These are phyloP conservation scores for Immersiporthe knoxdaviesiana DNA, from an alignment of 2,329 filamentous ascomycete species.

Conservation along the genomic window DNA sequence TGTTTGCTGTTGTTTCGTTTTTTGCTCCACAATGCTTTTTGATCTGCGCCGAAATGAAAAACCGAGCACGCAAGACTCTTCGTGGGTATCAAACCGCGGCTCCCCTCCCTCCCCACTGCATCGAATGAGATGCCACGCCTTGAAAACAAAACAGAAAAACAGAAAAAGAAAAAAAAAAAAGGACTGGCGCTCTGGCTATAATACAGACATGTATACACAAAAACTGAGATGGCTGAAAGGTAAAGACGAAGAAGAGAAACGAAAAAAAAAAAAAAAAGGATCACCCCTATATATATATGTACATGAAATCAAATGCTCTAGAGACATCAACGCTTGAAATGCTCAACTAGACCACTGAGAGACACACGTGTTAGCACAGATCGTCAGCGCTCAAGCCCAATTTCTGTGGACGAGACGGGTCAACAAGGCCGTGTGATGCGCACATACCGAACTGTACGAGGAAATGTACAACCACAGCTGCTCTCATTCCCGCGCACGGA, in stretches of 20 bases:
- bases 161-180: not conserved
- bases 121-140: not conserved
- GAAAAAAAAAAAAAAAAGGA: not conserved
- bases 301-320: not conserved
- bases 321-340: not conserved
- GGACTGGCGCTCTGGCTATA: not conserved
- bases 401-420: not conserved
- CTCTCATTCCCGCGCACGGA: not conserved
- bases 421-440: not conserved
- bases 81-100: conserved; percentile 9
- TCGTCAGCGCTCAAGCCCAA: not conserved
- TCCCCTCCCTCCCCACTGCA: not conserved
- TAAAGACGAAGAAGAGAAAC: not conserved
- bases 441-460: not conserved
- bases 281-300: not conserved
- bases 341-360: not conserved
- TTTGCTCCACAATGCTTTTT: not conserved
- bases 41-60: conserved; percentile 3
- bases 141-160: not conserved
- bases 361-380: not conserved
- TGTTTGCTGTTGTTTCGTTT: not conserved
- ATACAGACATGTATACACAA: not conserved
- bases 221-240: not conserved
- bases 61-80: not conserved
- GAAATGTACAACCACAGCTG: not conserved